phyloP scores from a whole-genome alignment of 1,139 yeast species.

The Lodderomyces pseudojiufengensis region DNA sequence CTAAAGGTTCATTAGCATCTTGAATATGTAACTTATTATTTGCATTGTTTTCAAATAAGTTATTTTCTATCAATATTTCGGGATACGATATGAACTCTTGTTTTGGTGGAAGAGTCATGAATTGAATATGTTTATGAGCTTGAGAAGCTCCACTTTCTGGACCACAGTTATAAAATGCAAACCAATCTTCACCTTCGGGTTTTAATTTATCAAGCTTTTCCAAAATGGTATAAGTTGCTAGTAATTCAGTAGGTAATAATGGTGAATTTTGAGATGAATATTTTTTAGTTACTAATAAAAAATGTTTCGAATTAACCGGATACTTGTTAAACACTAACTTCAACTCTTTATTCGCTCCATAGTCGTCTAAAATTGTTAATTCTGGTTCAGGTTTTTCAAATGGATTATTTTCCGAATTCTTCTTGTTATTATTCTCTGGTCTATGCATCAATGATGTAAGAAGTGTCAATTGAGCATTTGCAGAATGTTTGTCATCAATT shows the following conservation, averaged over 20 bases:
- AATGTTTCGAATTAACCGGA: slow-evolving; percentile 78
- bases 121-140: slow-evolving; percentile 88
- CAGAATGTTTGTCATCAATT: slow-evolving; percentile 18
- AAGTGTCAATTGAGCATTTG: slow-evolving; percentile 25
- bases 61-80: slow-evolving; percentile 38
- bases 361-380: slow-evolving; percentile 56
- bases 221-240: slow-evolving; percentile 54
- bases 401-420: slow-evolving; percentile 53
- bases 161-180: slow-evolving; percentile 89
- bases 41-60: slow-evolving; percentile 14
- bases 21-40: slow-evolving; percentile 56
- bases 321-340: slow-evolving; percentile 76
- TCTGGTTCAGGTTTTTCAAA: slow-evolving; percentile 79
- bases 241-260: slow-evolving; percentile 63
- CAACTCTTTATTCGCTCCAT: slow-evolving; percentile 47
- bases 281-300: slow-evolving; percentile 70
- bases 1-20: slow-evolving; percentile 58
- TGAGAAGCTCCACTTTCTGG: slow-evolving; percentile 88
- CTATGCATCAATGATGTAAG: slow-evolving; percentile 48
- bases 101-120: slow-evolving; percentile 61
- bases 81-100: slow-evolving; percentile 56
- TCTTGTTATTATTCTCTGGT: slow-evolving; percentile 40
- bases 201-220: slow-evolving; percentile 18
- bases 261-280: slow-evolving; percentile 72
- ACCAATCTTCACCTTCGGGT: slow-evolving; percentile 31